phyloP scores from a whole-genome alignment of 2,329 filamentous ascomycete genomes.

The Magnaporthiopsis poae region DNA sequence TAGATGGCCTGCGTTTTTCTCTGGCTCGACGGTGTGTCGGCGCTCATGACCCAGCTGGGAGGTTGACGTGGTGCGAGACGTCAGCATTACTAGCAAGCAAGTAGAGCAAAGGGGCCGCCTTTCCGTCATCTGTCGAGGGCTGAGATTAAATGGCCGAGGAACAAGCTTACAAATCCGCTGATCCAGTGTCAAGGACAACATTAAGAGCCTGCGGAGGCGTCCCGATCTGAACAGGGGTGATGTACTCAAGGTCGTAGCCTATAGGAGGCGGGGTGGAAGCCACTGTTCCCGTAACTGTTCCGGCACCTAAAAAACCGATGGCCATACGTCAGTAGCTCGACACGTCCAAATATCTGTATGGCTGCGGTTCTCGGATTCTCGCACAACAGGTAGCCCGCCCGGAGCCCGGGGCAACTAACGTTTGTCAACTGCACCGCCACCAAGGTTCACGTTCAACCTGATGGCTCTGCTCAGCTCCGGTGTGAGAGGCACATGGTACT shows the following conservation, averaged over 20 bases:
- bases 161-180: constrained; percentile 15
- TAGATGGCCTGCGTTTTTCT: constrained; percentile 29
- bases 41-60: constrained; percentile 32
- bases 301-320: constrained; percentile 2
- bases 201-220: constrained; percentile 12
- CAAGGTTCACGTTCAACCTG: constrained; percentile 7
- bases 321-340: not conserved
- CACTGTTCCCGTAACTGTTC: not conserved
- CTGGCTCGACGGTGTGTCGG: constrained; percentile 22
- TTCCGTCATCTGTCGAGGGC: not conserved
- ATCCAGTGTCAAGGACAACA: constrained; percentile 11
- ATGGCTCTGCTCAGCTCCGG: constrained; percentile 17
- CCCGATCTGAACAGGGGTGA: constrained; percentile 25
- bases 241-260: constrained; percentile 17
- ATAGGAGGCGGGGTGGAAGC: constrained; percentile 15
- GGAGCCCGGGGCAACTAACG: not conserved
- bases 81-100: no score
- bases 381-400: no score
- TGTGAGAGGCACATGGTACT: constrained; percentile 23
- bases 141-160: not conserved
- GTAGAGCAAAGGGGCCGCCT: not conserved
- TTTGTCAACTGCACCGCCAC: not conserved
- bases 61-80: not conserved
- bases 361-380: not conserved
- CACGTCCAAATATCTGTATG: not conserved